Evolutionary conservation across 768 basidiomycete genomes (phyloP), one percentile per base, ranked within the genome.

Genomic region (Cystobasidium tubakii): DNA sequence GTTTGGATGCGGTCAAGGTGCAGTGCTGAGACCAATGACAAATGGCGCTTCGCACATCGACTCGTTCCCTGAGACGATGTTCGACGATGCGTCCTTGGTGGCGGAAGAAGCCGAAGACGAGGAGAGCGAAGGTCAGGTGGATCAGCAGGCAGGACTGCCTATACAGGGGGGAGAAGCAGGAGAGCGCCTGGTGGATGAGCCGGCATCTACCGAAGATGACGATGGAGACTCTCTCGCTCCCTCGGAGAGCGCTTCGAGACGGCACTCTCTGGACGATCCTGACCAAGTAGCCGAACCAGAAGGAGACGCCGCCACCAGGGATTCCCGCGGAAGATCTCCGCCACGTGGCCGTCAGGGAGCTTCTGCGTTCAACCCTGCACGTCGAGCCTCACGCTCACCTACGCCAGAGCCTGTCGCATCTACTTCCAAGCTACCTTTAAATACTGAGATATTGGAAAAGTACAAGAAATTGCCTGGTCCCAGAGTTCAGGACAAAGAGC

Each of bases 1-100:
- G 34, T 12, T 71, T 23, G 69, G 69, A 31, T 71, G 69, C 34
- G 69, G 69, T 33, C 46, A 71, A 71, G 69, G 53, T 3, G 33
- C 54, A 15, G 69, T 62, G 7, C 19, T 71, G n/a, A 55, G 36
- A 33, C 69, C 69, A 17, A 71, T 71, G 69, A 71, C 55, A 19
- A 71, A 71, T 44, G 53, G 27, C 13, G 69, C 69, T 55, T 6
- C 54, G 9, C 69, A 71, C 25, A 34, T 36, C 54, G 69, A 71
- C 29, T 34, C 69, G 7, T 71, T 71, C 36, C 69, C 69, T 12
- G 69, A 71, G 21, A 1, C 44, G 7, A 33, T 50, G 15, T 50
- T 36, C 25, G 53, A 71, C n/a, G 69, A n/a, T 29, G 27, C 15
- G 2, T 31, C 43, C 10, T 29, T 43, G 23, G 9, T 34, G 34